Evolutionary conservation across 2,329 filamentous ascomycete species (phyloP).

Genomic region (Onygena corvina): DNA sequence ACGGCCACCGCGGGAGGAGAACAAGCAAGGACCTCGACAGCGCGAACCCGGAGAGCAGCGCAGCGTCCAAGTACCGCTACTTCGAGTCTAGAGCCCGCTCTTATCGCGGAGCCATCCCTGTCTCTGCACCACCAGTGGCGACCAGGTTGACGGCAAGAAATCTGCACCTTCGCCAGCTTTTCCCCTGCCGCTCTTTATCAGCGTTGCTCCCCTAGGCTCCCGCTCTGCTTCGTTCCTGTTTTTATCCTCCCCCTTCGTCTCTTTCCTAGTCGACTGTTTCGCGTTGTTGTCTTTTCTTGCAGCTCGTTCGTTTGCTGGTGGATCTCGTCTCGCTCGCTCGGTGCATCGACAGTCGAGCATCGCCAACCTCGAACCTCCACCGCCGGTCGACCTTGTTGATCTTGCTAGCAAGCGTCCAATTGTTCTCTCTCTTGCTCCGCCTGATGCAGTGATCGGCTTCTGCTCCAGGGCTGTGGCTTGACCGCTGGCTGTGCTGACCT

Average conservation of each 20-base stretch:
- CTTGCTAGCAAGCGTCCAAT: background rate
- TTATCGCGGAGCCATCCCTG: background rate
- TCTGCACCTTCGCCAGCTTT: slow-evolving; percentile 4
- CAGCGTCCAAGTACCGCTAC: background rate
- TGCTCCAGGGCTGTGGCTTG: background rate
- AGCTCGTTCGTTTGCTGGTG: background rate
- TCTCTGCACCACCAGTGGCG: background rate
- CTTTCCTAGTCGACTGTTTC: background rate
- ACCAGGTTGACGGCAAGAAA: slow-evolving; percentile 6
- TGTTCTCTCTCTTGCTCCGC: background rate
- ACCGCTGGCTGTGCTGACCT: too few species aligned
- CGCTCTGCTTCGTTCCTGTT: background rate
- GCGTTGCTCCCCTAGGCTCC: background rate
- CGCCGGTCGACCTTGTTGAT: background rate
- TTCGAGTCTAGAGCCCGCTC: background rate
- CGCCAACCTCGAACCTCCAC: too few species aligned
- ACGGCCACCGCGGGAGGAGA: too few species aligned
- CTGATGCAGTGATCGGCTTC: slow-evolving; percentile 2
- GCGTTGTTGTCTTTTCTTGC: background rate
- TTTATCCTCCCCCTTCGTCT: background rate
- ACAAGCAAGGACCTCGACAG: too few species aligned
- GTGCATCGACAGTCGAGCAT: background rate
- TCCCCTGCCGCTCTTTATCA: background rate
- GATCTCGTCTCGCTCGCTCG: slow-evolving; percentile 2
- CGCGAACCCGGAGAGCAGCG: too few species aligned